phyloP scores from a whole-genome alignment of 164 flowering plant genomes.

The Malania oleifera region DNA sequence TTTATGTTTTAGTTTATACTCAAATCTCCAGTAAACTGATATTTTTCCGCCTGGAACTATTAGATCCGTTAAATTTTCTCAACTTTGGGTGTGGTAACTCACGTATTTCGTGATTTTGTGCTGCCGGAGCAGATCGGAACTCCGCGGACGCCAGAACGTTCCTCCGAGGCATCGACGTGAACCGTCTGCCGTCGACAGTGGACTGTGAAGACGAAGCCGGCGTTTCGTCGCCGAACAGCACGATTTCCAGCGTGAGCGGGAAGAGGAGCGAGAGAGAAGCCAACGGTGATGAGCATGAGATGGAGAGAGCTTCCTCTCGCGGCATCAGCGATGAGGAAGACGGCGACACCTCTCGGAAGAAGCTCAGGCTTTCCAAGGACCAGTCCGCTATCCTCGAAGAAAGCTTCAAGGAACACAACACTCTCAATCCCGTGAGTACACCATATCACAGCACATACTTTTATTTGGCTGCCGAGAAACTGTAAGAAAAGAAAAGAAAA shows the following conservation, averaged over 20 bases:
- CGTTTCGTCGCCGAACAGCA: constrained; percentile 74
- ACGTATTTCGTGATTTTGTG: not conserved
- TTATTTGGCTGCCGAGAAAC: constrained; percentile 5
- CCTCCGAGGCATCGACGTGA: constrained; percentile 82
- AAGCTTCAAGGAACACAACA: constrained; percentile 43
- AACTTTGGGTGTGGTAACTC: not conserved
- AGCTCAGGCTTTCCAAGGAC: constrained; percentile 22
- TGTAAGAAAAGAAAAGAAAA: not conserved
- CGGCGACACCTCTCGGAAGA: constrained; percentile 13
- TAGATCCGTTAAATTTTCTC: not conserved
- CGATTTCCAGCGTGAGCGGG: constrained; percentile 58
- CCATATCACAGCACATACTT: not conserved
- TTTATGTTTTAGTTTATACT: no score
- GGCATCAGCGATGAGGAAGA: constrained; percentile 13
- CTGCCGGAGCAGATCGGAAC: constrained; percentile 36
- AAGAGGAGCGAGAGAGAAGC: constrained; percentile 47
- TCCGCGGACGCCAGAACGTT: constrained; percentile 40
- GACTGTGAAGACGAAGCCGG: constrained; percentile 63
- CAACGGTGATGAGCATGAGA: constrained; percentile 36
- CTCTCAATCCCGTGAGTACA: constrained; percentile 77
- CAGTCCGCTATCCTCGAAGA: constrained; percentile 24
- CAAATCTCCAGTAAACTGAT: no score
- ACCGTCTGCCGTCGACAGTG: constrained; percentile 39
- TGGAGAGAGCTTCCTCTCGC: constrained; percentile 16
- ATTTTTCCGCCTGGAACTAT: not conserved